phyloP scores from a whole-genome alignment of 1,284 basidiomycete species.

The Porodaedalea pini region DNA sequence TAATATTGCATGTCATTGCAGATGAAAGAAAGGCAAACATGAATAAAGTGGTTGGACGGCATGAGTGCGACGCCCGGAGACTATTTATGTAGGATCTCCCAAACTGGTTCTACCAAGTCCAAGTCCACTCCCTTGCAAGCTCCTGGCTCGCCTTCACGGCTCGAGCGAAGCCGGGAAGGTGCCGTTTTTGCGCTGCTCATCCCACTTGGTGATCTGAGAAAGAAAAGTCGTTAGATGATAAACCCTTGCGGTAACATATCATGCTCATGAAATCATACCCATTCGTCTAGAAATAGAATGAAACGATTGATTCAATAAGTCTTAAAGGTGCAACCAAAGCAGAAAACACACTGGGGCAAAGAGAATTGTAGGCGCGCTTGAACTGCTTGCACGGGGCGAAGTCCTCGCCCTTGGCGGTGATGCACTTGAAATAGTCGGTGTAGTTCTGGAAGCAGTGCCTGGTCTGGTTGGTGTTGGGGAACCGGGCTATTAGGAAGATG shows the following conservation, averaged over 20 bases:
- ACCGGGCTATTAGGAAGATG: slow-evolving; percentile 59
- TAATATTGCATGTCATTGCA: no score
- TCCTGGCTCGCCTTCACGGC: slow-evolving; percentile 42
- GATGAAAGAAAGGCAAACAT: no score
- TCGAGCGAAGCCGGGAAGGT: slow-evolving; percentile 91
- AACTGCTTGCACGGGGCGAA: slow-evolving; percentile 99
- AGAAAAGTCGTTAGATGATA: slow-evolving; percentile 18
- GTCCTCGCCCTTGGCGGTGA: slow-evolving; percentile 96
- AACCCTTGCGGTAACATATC: slow-evolving; percentile 10
- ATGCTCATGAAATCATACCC: slow-evolving; percentile 52
- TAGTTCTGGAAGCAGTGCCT: slow-evolving; percentile 97
- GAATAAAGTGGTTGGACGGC: no score
- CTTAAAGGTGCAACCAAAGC: slow-evolving; percentile 6
- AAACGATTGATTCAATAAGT: slow-evolving; percentile 15
- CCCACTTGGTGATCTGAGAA: slow-evolving; percentile 75
- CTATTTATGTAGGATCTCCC: no score
- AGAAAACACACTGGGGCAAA: slow-evolving; percentile 88
- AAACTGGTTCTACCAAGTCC: not conserved
- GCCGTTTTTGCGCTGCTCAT: slow-evolving; percentile 89
- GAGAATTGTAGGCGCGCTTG: slow-evolving; percentile 92
- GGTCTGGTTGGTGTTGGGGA: slow-evolving; percentile 95
- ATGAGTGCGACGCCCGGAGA: no score
- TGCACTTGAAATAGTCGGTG: slow-evolving; percentile 97
- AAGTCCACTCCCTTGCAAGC: not conserved
- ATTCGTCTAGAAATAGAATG: slow-evolving; percentile 60